Evolutionary conservation across 2,329 filamentous ascomycete species (phyloP), one percentile per base, ranked within the genome.

Genomic region (Fusarium sp.): DNA sequence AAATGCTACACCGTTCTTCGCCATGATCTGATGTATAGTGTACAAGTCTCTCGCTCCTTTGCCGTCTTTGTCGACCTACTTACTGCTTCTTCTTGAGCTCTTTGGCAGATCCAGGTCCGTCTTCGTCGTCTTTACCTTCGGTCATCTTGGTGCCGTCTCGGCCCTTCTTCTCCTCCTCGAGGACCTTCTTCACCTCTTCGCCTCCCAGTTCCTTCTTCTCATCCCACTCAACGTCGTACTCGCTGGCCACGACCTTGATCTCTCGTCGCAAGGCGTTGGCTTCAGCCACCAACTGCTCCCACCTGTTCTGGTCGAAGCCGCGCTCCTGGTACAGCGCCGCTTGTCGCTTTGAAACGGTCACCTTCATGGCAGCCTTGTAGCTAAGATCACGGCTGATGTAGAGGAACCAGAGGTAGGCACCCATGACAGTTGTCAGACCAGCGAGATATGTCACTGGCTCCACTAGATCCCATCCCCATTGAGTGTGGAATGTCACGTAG

Each of bases 181-280:
- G 73, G 13, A 82, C 81, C 67, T 86, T 78, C 73, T 81, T 83
- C 1, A 88, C 83, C 29, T 90, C 83, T 68, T 89, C 86, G n/a
- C 85, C 85, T 11, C 86, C 87, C 47, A 94, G 86, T 65, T 96
- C 91, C 61, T 80, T 80, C 59, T 82, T 83, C 78, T 95, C 92
- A 69, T 96, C 86, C 91, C 92, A 97, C 47, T 94, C 91, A 7
- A 93, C 91, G 68, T 96, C 92, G 74, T 97, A 97, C 76, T 97
- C 92, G 31, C 88, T 85, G 0, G 93, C 92, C 8, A 96, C 85
- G 13, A 83, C 83, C 76, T 90, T 91, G 74, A 97, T 91, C 77
- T 97, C 93, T 63, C 83, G 85, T 6, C 93, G 80, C 63, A 97
- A 76, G 3, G 83, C 78, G 72, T 96, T 97, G 1, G 88, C 91